Conservation (phyloP, 495 filamentous ascomycete genomes). For the Aspergillus bertholletiae region DNA sequence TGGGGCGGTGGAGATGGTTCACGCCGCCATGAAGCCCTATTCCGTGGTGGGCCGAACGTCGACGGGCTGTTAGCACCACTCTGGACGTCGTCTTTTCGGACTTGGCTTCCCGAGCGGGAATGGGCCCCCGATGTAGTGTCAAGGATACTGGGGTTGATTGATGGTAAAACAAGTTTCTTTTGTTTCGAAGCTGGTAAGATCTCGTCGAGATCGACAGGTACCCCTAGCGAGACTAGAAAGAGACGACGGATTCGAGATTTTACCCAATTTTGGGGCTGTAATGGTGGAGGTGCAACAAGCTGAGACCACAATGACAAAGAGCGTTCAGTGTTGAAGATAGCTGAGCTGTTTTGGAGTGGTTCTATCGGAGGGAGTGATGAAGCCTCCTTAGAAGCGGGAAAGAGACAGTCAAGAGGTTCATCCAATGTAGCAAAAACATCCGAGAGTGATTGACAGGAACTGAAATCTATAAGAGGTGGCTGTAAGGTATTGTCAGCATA, state of each 20-base stretch:
- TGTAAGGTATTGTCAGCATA: constrained; percentile 16
- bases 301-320: constrained; percentile 94
- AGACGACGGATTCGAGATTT: constrained; percentile 92
- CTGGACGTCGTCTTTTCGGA: constrained; percentile 43
- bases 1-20: constrained; percentile 66
- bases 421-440: constrained; percentile 42
- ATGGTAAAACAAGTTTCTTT: constrained; percentile 93
- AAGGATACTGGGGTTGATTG: constrained; percentile 56
- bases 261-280: constrained; percentile 97
- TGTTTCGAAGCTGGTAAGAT: constrained; percentile 95
- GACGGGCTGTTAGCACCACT: constrained; percentile 32
- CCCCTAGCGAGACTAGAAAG: constrained; percentile 93
- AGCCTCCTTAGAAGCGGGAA: constrained; percentile 46
- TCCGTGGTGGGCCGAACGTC: constrained; percentile 28
- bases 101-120: constrained; percentile 45
- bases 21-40: constrained; percentile 35
- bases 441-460: constrained; percentile 52
- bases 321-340: constrained; percentile 54
- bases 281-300: constrained; percentile 86
- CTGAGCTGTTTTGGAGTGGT: constrained; percentile 40
- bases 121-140: constrained; percentile 26
- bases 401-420: constrained; percentile 52
- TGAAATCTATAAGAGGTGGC: constrained; percentile 74
- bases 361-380: constrained; percentile 40
- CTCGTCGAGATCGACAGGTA: constrained; percentile 95